Base-by-base conservation (phyloP, 2,329 filamentous ascomycete genomes). In the Leptographium procerum region DNA sequence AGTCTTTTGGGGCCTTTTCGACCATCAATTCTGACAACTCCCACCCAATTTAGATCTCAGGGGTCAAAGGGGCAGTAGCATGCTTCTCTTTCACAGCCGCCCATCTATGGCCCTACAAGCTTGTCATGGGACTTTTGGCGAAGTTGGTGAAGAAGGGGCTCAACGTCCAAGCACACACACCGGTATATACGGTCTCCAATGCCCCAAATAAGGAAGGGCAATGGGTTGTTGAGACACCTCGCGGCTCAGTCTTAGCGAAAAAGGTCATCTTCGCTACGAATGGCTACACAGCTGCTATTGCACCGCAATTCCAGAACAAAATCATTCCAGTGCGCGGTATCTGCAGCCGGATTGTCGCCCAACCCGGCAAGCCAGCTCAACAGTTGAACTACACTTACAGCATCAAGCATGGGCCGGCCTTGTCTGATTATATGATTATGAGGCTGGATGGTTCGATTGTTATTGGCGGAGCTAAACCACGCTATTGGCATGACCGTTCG, bases 401-500 rank as follows among this genome's bases (percentile, higher is more conserved):
- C 3, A 59, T 70, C 1, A 62, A 65, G 1, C 22, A 65, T 63
- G 11, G 55, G 54, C 0, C 53, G 50, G 5, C 57, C 63, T 5
- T 66, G 66, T 45, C 66, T 70, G 58, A 60, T 28, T 78, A 78
- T 53, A 66, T 76, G 11, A 75, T 76, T 52, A 71, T 72, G 14
- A 71, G 75, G 4, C 65, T 68, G 1, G 76, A 79, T 56, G 74
- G 74, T 0, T 73, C 73, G 47, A 69, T 76, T 53, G 63, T 77
- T 6, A 70, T 76, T 1, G 70, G 71, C 1, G 71, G 70, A 11
- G 68, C 64, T 13, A 63, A 62, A 55, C 28, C 62, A 58, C 64
- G 62, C 1, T 78, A 71, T 64, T 64, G 65, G 52, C 45, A 66
- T 19, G 61, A 74, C 13, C 62, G 47, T 9, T 59, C 68, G 7